Evolutionary conservation across 495 filamentous ascomycete species (phyloP), one percentile per base, ranked within the genome.

Genomic region (Penicillium bialowiezense): DNA sequence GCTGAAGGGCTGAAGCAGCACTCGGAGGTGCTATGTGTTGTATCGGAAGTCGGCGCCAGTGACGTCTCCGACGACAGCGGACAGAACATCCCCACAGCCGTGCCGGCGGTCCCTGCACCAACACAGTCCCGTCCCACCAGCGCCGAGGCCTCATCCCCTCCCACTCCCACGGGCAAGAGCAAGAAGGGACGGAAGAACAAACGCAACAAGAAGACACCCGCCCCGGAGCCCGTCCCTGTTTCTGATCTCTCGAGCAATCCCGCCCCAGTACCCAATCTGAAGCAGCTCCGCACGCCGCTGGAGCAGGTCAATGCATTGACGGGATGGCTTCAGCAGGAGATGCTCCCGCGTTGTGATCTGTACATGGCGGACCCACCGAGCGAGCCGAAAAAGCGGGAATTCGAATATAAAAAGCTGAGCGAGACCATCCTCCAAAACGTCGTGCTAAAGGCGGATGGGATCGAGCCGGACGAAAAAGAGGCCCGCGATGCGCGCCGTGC

Each of bases 401-500:
- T 88, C 33, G 87, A 92, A 54, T 84, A 97, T 51, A 84, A 86
- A 65, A 87, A 81, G 63, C 60, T 97, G 28, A 84, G 79, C 21
- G 93, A 97, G 74, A 89, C 83, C 3, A 86, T 96, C 44, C 70
- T 97, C 74, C 77, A 82, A 41, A 88, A 96, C 62, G 78, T 92
- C 6, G 53, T 96, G 48, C 56, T 98, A 56, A 96, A 95, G 69
- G 74, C 92, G 20, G 91, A 97, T 71, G 85, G 76, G 12, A 84
- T 96, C 20, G 89, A 92, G 46, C 85, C 82, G 3, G 80, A 85
- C 15, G 83, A 80, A 5, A 78, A 92, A 67, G 15, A 80, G 7
- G 79, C 81, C 31, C 78, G 91, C 36, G 73, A 70, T 36, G 79
- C 75, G 57, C 77, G 91, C 58, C 87, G 85, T 63, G 87, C 85